Evolutionary conservation across 306 rosid species (phyloP), one percentile per base, ranked within the genome.

Genomic region (Cicer pinnatifidum): DNA sequence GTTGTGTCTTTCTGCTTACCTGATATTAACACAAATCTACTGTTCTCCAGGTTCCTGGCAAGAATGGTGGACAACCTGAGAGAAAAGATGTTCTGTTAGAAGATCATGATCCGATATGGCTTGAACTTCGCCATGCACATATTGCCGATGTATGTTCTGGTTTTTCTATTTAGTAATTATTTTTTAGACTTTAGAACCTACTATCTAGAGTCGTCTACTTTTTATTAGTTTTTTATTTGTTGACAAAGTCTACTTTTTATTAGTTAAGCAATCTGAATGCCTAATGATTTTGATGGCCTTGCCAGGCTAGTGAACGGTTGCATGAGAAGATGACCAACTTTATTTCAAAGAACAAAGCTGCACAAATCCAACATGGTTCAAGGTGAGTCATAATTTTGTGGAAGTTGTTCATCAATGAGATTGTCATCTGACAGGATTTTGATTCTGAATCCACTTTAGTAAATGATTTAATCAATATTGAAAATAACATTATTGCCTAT

Each of bases 101-200:
- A 79, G 96, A 91, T 65, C 96, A 93, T 75, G 98, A 93, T 83
- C 98, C 96, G 44, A 82, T 93, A 82, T 93, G 98, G 98, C 86
- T 93, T 77, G 98, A 91, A 82, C 96, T 93, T 84, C 91, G 97
- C 54, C 97, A 91, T 82, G 92, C 96, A 13, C 98, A 93, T 86
- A 89, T 93, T 73, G 98, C 98, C 71, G 90, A 91, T 84, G 98
- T 93, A 86, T 81, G 88, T 61, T 63, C 47, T 68, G 59, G 67
- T 54, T 57, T 59, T 60, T 52, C 47, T 63, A 28, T 69, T 52
- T 69, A 23, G 66, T 60, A 45, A 37, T 38, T 60, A 53, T 46
- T 15, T 52, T 69, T 57, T 61, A 16, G 73, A 61, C 68, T 52
- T 19, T 44, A 47, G 12, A 11, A 43, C 35, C 33, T 69, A 51